These are phyloP conservation scores for Zygosaccharomyces kombuchaensis DNA, from an alignment of 805 yeast species.

Conservation along the genomic window DNA sequence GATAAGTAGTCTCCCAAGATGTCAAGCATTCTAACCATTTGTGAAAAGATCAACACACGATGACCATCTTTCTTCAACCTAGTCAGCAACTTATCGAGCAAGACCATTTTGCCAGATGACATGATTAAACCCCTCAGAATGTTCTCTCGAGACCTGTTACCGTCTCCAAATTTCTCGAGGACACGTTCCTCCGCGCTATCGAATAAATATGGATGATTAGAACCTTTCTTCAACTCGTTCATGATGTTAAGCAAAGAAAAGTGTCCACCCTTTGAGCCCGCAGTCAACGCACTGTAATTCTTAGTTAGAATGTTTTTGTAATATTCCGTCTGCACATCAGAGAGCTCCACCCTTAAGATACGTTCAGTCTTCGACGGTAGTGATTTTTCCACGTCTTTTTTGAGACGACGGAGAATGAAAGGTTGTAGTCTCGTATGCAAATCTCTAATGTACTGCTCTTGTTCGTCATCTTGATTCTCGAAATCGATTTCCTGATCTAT, in stretches of 20 bases:
- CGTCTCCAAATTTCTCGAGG: constrained; percentile 57
- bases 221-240: constrained; percentile 94
- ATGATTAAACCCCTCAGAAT: constrained; percentile 85
- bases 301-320: constrained; percentile 90
- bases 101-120: constrained; percentile 98
- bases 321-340: constrained; percentile 92
- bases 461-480: constrained; percentile 80
- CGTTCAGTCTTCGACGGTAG: constrained; percentile 94
- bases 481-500: constrained; percentile 96
- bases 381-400: constrained; percentile 96
- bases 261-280: constrained; percentile 73
- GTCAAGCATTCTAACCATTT: constrained; percentile 95
- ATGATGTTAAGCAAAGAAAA: constrained; percentile 84
- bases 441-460: constrained; percentile 82
- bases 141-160: constrained; percentile 63
- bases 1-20: constrained; percentile 89
- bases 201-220: constrained; percentile 93
- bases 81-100: constrained; percentile 81
- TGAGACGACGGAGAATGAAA: constrained; percentile 84
- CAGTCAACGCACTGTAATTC: constrained; percentile 86
- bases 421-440: constrained; percentile 85
- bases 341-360: constrained; percentile 88
- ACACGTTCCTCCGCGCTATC: constrained; percentile 89
- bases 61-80: constrained; percentile 91
- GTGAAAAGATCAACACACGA: constrained; percentile 89